Evolutionary conservation across 2,329 filamentous ascomycete genomes (phyloP).

Genomic region (Hymenoscyphus occultus): DNA sequence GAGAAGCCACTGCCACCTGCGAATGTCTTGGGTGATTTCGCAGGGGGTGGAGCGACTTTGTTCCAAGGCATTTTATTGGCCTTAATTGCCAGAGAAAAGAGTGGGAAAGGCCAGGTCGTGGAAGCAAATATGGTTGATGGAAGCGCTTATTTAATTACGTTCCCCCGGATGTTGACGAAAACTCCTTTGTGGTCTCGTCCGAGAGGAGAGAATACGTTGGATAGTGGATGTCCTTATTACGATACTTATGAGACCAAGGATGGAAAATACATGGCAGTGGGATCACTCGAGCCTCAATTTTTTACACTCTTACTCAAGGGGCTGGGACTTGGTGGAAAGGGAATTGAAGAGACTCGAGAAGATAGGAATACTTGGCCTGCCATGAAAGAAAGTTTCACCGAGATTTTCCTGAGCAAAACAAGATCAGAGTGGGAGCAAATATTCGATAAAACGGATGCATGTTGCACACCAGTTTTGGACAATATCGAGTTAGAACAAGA

Average conservation of each 20-base stretch:
- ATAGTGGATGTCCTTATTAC: conserved; percentile 85
- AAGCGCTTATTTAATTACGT: conserved; percentile 71
- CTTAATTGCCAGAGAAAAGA: conserved; percentile 60
- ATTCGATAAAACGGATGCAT: conserved; percentile 90
- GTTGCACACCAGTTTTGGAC: conserved; percentile 81
- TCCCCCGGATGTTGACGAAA: conserved; percentile 67
- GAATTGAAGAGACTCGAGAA: conserved; percentile 52
- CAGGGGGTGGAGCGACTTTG: conserved; percentile 78
- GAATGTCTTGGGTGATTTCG: conserved; percentile 89
- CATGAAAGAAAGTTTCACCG: conserved; percentile 59
- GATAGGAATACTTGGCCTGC: conserved; percentile 66
- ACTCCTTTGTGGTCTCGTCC: conserved; percentile 59
- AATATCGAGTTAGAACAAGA: conserved; percentile 65
- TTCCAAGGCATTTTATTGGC: conserved; percentile 82
- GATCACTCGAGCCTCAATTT: conserved; percentile 85
- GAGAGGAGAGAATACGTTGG: conserved; percentile 74
- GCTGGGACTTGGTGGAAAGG: conserved; percentile 54
- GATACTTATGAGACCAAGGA: conserved; percentile 84
- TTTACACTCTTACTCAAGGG: conserved; percentile 66
- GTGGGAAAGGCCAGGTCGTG: conserved; percentile 78
- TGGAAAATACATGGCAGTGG: conserved; percentile 79
- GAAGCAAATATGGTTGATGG: conserved; percentile 98
- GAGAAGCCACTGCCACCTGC: conserved; percentile 74
- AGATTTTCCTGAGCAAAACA: conserved; percentile 65
- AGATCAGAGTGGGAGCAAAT: conserved; percentile 77